A percentile compares a stretch with the other conserved stretches of the same genome.
Conservation (phyloP, 2,329 filamentous ascomycete species). For the Pseudogymnoascus sp. region DNA sequence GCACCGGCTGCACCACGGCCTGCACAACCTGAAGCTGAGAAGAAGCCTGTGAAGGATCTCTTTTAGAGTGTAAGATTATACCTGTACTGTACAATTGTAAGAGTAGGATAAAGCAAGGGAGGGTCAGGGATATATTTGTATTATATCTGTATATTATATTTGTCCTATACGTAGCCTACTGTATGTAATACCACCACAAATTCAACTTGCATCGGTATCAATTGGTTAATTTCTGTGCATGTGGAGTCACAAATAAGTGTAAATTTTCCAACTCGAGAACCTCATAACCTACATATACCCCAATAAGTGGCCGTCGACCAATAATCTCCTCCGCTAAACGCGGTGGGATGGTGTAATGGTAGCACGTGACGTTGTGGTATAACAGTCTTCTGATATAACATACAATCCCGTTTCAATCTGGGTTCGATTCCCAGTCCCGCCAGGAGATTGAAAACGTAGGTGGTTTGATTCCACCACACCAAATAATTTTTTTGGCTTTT, state of each 20-base stretch:
- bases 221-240: not conserved
- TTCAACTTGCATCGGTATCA: not conserved
- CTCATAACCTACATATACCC: constrained; percentile 12
- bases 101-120: not conserved
- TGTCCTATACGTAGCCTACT: not conserved
- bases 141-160: constrained; percentile 3
- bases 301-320: not conserved
- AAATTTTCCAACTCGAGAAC: not conserved
- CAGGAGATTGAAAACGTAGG: not conserved
- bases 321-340: constrained; percentile 13
- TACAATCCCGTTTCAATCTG: constrained; percentile 13
- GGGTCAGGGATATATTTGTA: not conserved
- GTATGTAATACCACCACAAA: not conserved
- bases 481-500: not conserved
- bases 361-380: constrained; percentile 14
- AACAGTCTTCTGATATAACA: constrained; percentile 5
- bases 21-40: not conserved
- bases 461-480: not conserved
- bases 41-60: not conserved
- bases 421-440: constrained; percentile 14
- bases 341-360: constrained; percentile 14
- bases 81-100: not conserved
- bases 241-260: not conserved
- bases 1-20: not conserved
- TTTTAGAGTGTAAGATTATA: not conserved